These are phyloP conservation scores for Leishmania mexicana DNA, from an alignment of 208 protist genomes.

Conservation along the genomic window DNA sequence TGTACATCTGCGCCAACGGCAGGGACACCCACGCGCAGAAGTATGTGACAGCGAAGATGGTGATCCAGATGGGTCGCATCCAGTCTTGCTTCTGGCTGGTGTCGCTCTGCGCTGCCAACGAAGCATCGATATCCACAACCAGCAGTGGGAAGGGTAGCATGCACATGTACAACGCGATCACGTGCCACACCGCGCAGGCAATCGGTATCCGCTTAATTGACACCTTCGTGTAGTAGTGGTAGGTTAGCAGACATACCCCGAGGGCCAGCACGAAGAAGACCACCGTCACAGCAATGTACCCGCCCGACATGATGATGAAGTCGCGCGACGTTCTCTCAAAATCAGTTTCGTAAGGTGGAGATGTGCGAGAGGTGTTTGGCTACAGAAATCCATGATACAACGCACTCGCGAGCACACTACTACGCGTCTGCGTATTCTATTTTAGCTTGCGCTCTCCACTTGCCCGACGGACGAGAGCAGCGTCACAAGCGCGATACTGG, in stretches of 20 bases:
- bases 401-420: background rate
- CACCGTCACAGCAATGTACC: conserved; percentile 58
- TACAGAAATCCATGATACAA: background rate
- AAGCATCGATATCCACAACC: conserved; percentile 85
- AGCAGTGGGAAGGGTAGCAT: conserved; percentile 86
- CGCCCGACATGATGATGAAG: conserved; percentile 37
- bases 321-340: background rate
- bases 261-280: conserved; percentile 78
- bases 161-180: conserved; percentile 79
- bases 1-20: conserved; percentile 87
- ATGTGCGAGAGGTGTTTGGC: background rate
- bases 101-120: conserved; percentile 39
- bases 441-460: background rate
- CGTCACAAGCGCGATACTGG: background rate
- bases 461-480: background rate
- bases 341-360: background rate
- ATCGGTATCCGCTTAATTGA: conserved; percentile 74
- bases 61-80: conserved; percentile 85
- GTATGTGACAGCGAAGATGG: conserved; percentile 87
- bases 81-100: conserved; percentile 37
- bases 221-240: conserved; percentile 81
- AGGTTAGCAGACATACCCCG: conserved; percentile 51
- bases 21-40: conserved; percentile 87
- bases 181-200: conserved; percentile 65
- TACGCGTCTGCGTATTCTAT: background rate